Conservation (phyloP, 306 rosid species). For the Gillenia trifoliata region DNA sequence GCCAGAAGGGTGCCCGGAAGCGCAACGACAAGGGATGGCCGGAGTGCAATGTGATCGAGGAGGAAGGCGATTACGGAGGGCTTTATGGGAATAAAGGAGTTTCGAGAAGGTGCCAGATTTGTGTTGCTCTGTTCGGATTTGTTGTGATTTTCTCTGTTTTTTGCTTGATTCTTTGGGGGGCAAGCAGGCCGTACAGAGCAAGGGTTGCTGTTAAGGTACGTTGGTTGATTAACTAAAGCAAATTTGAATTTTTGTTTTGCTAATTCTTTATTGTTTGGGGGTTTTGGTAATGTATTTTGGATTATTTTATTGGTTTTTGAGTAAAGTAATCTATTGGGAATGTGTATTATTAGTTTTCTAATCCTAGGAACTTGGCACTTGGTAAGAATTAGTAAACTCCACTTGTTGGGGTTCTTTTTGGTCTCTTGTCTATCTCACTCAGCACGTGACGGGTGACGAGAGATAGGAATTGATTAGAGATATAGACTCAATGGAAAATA, state of each 20-base stretch:
- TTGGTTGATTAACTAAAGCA: no score
- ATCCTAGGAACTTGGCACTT: background rate
- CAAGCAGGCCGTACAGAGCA: slow-evolving; percentile 56
- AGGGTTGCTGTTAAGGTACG: slow-evolving; percentile 57
- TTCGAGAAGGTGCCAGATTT: slow-evolving; percentile 46
- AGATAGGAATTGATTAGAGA: background rate
- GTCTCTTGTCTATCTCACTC: rapidly evolving
- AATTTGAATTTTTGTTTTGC: background rate
- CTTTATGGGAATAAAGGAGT: slow-evolving; percentile 24
- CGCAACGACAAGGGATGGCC: slow-evolving; percentile 55
- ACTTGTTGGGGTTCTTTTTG: background rate
- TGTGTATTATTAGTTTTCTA: background rate
- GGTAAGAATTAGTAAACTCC: background rate
- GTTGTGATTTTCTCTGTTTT: slow-evolving; percentile 46
- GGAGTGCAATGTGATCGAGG: slow-evolving; percentile 59
- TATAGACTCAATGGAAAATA: background rate
- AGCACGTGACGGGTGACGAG: rapidly evolving
- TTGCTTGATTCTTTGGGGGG: slow-evolving; percentile 68
- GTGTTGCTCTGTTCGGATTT: slow-evolving; percentile 49
- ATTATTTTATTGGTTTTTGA: background rate
- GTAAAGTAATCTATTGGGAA: background rate
- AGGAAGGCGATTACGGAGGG: slow-evolving; percentile 56
- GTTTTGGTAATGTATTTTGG: background rate
- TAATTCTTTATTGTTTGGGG: background rate
- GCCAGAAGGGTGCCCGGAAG: slow-evolving; percentile 31